Evolutionary conservation across 225 moss, liverwort and hornwort species (phyloP), one percentile per base, ranked within the genome.

Genomic region (Polytrichum formosum): DNA sequence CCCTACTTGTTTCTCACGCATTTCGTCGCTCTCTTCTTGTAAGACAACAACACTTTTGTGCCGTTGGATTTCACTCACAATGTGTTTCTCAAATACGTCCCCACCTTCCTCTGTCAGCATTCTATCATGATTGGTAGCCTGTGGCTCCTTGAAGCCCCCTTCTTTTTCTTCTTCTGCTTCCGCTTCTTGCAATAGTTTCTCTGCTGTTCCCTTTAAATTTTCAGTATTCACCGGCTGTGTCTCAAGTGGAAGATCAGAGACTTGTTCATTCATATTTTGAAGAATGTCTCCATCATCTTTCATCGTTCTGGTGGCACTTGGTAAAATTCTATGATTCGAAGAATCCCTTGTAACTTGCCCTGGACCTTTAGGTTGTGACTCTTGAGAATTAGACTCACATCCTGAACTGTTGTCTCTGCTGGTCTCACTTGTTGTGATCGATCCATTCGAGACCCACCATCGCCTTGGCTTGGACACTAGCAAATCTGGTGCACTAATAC

Each of bases 401-500:
- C 8, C 54, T 66, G 56, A 28, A 18, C 23, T 55, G 19, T 64
- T 20, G 28, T 46, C 46, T 16, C 55, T 55, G 56, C 69, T 30
- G 27, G 27, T 7, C 25, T 69, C 69, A 55, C 19, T 28, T 28
- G 18, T 18, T 69, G 69, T 26, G 10, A 27, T 19, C 7, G 56
- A 28, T 25, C 18, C 28, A 69, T 28, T 59, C 1, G 56, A 55
- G 55, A 84, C 77, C 88, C 88, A 88, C 88, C 88, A 88, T 53
- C 85, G 74, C 67, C 78, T 87, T 70, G 79, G 75, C 73, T 71
- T 88, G 69, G 79, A 74, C 18, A 66, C 68, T 17, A 77, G 54
- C 19, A 73, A 71, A 68, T 55, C 58, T 22, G 64, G 65, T 28
- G 67, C 75, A 68, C 68, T 70, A 23, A 54, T 70, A 13, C 65